Conservation (phyloP, 306 rosid genomes). For the Abrus pulchellus region DNA sequence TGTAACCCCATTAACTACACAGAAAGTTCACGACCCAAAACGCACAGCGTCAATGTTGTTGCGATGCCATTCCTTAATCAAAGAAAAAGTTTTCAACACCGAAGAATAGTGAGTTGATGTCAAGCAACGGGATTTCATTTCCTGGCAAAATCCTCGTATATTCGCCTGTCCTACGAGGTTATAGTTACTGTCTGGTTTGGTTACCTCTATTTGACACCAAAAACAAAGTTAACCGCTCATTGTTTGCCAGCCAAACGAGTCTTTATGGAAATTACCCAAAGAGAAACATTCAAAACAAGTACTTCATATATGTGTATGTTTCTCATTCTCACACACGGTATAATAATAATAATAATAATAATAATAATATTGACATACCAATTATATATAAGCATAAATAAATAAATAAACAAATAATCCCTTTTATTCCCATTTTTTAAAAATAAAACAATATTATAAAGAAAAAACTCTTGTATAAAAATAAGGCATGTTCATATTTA, state of each 20-base stretch:
- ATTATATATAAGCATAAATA: neutral
- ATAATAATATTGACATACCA: too few species aligned
- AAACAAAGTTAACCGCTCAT: neutral
- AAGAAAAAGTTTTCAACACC: slow-evolving; percentile 17
- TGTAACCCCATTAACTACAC: neutral
- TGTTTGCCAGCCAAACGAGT: neutral
- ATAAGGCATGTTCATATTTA: neutral
- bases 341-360: too few species aligned
- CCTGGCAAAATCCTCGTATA: slow-evolving; percentile 37
- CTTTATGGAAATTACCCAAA: neutral
- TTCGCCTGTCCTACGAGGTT: slow-evolving; percentile 30
- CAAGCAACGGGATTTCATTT: slow-evolving; percentile 11
- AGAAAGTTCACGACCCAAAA: slow-evolving; percentile 7
- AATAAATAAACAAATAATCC: neutral
- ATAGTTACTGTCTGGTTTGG: slow-evolving; percentile 22
- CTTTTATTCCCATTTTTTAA: neutral
- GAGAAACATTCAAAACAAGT: neutral
- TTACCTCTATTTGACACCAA: slow-evolving; percentile 8
- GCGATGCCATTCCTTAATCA: slow-evolving; percentile 18
- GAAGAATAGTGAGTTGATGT: neutral
- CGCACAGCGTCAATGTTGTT: slow-evolving; percentile 39
- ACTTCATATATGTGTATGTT: neutral
- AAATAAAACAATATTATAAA: neutral
- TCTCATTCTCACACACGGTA: neutral
- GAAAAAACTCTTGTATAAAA: neutral